Evolutionary conservation across 345 rosid genomes (phyloP), one percentile per base, ranked within the genome.

Genomic region (Eucalyptus regnans): DNA sequence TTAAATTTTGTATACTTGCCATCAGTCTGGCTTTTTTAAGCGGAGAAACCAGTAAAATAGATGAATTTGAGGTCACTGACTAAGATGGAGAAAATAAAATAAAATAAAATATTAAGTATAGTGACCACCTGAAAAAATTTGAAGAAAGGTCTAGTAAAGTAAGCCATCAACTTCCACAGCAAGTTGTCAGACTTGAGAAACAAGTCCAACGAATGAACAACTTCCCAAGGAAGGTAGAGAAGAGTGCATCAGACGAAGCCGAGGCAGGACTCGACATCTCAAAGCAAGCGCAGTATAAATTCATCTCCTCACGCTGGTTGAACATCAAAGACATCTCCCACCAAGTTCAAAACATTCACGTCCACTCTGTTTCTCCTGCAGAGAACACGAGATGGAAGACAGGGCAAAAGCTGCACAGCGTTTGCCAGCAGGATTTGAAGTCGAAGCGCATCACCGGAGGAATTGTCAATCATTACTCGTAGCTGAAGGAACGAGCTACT

Each of bases 401-500:
- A 8, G 80, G 0, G 0, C 12, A 9, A 56, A 0, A 56, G 62
- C 62, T 56, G 62, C 0, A 0, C 80, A 1, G 80, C 43, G 37
- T 1, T 68, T 16, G 43, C 43, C 79, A 8, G 43, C 79, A 0
- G 43, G 79, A 16, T 33, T 0, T 37, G 46, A 0, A 17, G 81
- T 20, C 46, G 13, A 71, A 71, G 0, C 81, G 13, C 7, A 10
- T 64, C 76, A 7, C 52, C 29, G 16, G 41, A 37, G 89, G 54
- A 88, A n/a, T 37, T 1, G 0, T 88, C 66, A 18, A 51, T 76
- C 66, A 50, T 88, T 58, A 14, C 27, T 88, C 50, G 89, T n/a
- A 56, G 0, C 43, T 41, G 48, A 86, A 44, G 31, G 46, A 9
- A 18, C 13, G 44, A 33, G 81, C 22, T 33, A 37, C 44, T 11